phyloP scores from a whole-genome alignment of 2,329 filamentous ascomycete species.

The Metarhizium brunneum region DNA sequence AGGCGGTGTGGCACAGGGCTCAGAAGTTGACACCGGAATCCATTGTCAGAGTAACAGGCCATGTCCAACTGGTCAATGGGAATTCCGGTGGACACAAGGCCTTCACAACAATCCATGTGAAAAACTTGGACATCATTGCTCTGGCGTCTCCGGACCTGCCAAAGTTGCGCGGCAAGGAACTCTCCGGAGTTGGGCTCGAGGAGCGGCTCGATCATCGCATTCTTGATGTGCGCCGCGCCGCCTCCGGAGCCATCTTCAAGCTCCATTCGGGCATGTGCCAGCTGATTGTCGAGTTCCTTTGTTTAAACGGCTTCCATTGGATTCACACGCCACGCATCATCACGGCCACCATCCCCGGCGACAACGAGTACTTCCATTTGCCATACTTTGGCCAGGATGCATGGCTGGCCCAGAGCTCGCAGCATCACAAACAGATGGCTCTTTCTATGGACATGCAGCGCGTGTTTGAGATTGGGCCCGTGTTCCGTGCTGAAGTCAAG shows the following conservation, averaged over 20 bases:
- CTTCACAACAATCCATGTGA: not conserved
- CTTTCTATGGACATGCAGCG: not conserved
- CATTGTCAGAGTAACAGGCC: not conserved
- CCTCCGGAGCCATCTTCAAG: not conserved
- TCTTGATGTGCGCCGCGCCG: not conserved
- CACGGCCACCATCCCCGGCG: not conserved
- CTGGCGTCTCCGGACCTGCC: not conserved
- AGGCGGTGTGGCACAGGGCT: not conserved
- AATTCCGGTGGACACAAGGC: not conserved
- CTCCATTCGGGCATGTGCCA: not conserved
- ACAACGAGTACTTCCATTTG: not conserved
- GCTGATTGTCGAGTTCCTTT: not conserved
- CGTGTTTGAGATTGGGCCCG: not conserved
- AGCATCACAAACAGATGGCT: constrained; percentile 1
- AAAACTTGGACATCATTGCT: not conserved
- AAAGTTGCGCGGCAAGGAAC: not conserved
- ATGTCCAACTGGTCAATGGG: not conserved
- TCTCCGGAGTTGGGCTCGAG: not conserved
- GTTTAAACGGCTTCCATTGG: not conserved
- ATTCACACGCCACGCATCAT: not conserved
- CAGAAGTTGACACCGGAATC: not conserved
- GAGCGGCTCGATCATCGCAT: not conserved
- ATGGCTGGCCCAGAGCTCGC: not conserved
- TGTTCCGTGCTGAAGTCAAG: not conserved
- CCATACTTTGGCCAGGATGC: not conserved